phyloP scores from a whole-genome alignment of 371 early-diverging fungal species.

The Pancytospora epiphaga region DNA sequence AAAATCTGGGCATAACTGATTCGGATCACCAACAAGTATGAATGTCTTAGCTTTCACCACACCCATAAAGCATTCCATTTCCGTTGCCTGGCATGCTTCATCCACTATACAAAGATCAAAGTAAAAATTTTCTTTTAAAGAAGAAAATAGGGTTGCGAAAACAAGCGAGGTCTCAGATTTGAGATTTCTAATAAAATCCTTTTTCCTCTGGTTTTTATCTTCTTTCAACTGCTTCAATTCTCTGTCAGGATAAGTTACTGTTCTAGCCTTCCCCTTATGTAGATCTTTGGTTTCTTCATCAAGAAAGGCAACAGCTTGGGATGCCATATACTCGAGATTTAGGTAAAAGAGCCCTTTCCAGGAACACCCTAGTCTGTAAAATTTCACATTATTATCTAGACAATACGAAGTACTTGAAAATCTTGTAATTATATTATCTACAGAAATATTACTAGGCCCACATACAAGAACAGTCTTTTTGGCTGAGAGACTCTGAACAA shows the following conservation, averaged over 20 bases:
- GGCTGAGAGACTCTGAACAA: background rate
- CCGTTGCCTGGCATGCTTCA: conserved; percentile 89
- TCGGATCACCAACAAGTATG: conserved; percentile 88
- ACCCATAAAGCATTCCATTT: conserved; percentile 80
- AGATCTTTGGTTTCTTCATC: background rate
- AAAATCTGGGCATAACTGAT: conserved; percentile 65
- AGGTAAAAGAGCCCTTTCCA: background rate
- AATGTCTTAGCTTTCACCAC: conserved; percentile 69
- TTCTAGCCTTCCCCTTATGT: too few relatives aligned
- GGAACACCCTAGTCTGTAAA: background rate
- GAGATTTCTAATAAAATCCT: background rate
- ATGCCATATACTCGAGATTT: background rate
- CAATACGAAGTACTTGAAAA: background rate
- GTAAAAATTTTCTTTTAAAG: conserved; percentile 53
- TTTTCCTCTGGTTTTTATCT: background rate
- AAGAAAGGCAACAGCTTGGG: background rate
- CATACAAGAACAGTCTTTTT: background rate
- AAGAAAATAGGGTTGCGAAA: conserved; percentile 10
- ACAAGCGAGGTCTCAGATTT: background rate
- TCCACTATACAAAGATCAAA: conserved; percentile 85
- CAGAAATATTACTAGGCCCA: conserved; percentile 6
- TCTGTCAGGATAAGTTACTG: too few relatives aligned
- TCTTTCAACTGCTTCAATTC: background rate
- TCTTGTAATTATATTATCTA: conserved; percentile 2
- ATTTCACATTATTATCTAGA: too few relatives aligned